A percentile compares a stretch with the other conserved stretches of the same genome.
Evolutionary conservation across 2,329 filamentous ascomycete species (phyloP).

Genomic region (Paraconiothyrium brasiliense): DNA sequence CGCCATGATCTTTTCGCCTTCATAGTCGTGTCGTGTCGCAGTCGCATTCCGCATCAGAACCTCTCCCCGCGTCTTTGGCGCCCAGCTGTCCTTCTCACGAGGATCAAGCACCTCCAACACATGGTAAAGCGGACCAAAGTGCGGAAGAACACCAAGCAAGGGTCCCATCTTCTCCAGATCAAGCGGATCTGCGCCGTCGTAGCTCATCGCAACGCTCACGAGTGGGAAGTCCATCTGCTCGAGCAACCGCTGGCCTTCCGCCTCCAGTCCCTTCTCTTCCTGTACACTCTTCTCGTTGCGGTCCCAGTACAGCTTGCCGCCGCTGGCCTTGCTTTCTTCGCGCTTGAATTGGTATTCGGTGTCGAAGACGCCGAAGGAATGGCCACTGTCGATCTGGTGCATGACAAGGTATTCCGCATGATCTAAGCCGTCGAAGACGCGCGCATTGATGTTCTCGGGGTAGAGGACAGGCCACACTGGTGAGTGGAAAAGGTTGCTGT

Average conservation of each 20-base stretch:
- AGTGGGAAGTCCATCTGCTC: slow-evolving; percentile 53
- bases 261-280: slow-evolving; percentile 27
- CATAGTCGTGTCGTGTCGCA: slow-evolving; percentile 48
- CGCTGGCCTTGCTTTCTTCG: slow-evolving; percentile 35
- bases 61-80: slow-evolving; percentile 36
- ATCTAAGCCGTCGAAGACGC: slow-evolving; percentile 19
- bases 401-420: slow-evolving; percentile 38
- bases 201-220: slow-evolving; percentile 48
- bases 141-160: slow-evolving; percentile 33
- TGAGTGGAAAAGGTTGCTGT: slow-evolving; percentile 45
- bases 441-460: slow-evolving; percentile 30
- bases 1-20: slow-evolving; percentile 46
- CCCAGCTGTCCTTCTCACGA: slow-evolving; percentile 39
- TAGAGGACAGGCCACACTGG: slow-evolving; percentile 40
- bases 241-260: slow-evolving; percentile 34
- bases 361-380: slow-evolving; percentile 53
- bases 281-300: slow-evolving; percentile 26
- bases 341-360: slow-evolving; percentile 50
- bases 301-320: slow-evolving; percentile 42
- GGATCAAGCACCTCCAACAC: slow-evolving; percentile 30
- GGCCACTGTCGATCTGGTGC: slow-evolving; percentile 46
- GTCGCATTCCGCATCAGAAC: slow-evolving; percentile 51
- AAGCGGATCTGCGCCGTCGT: slow-evolving; percentile 41
- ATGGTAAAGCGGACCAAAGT: slow-evolving; percentile 35
- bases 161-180: slow-evolving; percentile 36